Evolutionary conservation across 2,329 filamentous ascomycete species (phyloP).

Genomic region (Cadophora sp.): DNA sequence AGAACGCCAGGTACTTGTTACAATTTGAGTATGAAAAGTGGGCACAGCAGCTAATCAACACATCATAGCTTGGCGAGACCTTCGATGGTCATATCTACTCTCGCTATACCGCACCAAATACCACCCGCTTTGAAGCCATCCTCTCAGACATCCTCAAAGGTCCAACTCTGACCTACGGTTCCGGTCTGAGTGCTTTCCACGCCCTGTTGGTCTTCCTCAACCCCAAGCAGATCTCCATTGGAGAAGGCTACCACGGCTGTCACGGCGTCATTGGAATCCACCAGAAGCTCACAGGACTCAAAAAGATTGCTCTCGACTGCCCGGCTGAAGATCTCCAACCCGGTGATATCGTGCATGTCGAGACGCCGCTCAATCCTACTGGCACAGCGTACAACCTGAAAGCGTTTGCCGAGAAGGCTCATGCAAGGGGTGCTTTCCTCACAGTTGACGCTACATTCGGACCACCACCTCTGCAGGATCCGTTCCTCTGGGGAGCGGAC

Average conservation of each 20-base stretch:
- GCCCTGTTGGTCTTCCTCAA: slow-evolving; percentile 84
- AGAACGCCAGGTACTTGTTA: slow-evolving; percentile 61
- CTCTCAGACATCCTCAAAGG: slow-evolving; percentile 76
- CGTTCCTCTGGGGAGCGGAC: slow-evolving; percentile 82
- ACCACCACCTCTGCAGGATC: slow-evolving; percentile 87
- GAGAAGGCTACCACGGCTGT: slow-evolving; percentile 90
- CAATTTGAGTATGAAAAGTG: slow-evolving; percentile 21
- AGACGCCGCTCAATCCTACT: slow-evolving; percentile 92
- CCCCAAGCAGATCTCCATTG: slow-evolving; percentile 82
- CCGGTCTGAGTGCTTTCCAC: slow-evolving; percentile 88
- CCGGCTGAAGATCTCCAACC: slow-evolving; percentile 68
- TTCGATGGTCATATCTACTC: slow-evolving; percentile 82
- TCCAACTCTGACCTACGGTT: slow-evolving; percentile 78
- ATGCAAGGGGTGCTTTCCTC: slow-evolving; percentile 73
- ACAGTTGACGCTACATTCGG: slow-evolving; percentile 93
- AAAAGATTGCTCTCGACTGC: slow-evolving; percentile 75
- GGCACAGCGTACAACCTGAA: slow-evolving; percentile 80
- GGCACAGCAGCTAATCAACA: slow-evolving; percentile 36
- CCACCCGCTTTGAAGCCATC: slow-evolving; percentile 83
- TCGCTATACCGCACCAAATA: slow-evolving; percentile 78
- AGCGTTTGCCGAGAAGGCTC: slow-evolving; percentile 75
- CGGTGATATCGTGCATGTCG: slow-evolving; percentile 88
- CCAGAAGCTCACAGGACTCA: slow-evolving; percentile 75
- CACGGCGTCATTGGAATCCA: slow-evolving; percentile 83
- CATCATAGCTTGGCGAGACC: slow-evolving; percentile 54